Evolutionary conservation across 441 rosid species (phyloP).

Genomic region (Bocquillonia castaneifolia): DNA sequence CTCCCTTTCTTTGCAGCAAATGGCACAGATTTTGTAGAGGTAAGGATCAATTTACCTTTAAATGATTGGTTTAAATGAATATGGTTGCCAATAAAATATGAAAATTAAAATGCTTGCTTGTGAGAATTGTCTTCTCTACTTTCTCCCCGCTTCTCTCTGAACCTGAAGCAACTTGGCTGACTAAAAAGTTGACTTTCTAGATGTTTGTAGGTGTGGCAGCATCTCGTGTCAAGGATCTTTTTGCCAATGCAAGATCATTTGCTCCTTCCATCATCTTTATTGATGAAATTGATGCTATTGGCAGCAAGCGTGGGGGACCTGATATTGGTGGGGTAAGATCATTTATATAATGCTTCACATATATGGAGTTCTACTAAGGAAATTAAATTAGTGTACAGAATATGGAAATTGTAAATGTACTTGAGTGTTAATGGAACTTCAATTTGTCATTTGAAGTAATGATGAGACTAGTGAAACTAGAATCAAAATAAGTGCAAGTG

Average conservation of each 20-base stretch:
- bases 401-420: background rate
- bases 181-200: conserved; percentile 35
- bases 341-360: background rate
- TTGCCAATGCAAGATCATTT: conserved; percentile 84
- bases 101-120: background rate
- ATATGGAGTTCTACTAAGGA: conserved; percentile 1
- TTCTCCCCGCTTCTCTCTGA: conserved; percentile 7
- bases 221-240: conserved; percentile 98
- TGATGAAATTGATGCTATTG: conserved; percentile 98
- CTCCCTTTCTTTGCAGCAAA: conserved; percentile 94
- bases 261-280: conserved; percentile 92
- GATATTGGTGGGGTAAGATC: conserved; percentile 93
- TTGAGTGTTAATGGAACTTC: background rate
- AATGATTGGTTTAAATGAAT: background rate
- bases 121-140: background rate
- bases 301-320: conserved; percentile 97
- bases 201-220: conserved; percentile 99
- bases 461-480: background rate
- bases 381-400: background rate
- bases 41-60: conserved; percentile 25
- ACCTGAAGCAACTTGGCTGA: conserved; percentile 22
- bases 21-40: conserved; percentile 98
- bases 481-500: background rate
- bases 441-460: background rate
- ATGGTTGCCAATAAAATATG: background rate